Conservation (phyloP, 495 filamentous ascomycete genomes). For the Cercophora sp. region DNA sequence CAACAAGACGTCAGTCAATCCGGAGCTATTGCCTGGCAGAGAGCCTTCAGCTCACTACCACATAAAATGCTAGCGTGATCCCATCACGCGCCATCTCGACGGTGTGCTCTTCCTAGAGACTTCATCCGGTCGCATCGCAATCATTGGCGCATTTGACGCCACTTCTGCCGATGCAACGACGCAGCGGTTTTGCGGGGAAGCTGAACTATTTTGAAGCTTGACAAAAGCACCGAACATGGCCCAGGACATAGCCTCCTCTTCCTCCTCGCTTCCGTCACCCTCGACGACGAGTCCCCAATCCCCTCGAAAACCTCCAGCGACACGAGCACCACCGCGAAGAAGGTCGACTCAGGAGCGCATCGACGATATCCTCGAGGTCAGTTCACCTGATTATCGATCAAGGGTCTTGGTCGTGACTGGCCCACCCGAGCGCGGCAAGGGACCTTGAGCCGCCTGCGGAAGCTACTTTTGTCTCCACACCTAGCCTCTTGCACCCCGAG, state of each 20-base stretch:
- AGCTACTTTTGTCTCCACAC: background rate
- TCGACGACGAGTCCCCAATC: background rate
- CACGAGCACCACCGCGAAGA: conserved; percentile 5
- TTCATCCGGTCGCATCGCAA: background rate
- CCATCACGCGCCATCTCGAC: too few species aligned
- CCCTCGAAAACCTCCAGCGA: background rate
- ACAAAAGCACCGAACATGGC: too few species aligned
- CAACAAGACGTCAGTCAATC: too few species aligned
- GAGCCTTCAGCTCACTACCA: too few species aligned
- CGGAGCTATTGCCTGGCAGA: too few species aligned
- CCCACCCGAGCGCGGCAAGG: too few species aligned
- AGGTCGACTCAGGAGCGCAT: conserved; percentile 38
- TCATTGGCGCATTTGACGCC: background rate
- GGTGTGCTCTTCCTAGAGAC: too few species aligned
- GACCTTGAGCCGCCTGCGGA: too few species aligned
- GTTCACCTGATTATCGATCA: conserved; percentile 9
- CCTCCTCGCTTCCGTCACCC: background rate
- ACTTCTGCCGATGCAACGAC: background rate
- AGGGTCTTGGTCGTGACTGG: background rate
- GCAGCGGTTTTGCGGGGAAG: background rate
- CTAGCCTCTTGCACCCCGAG: background rate
- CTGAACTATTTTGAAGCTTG: too few species aligned
- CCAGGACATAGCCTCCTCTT: background rate
- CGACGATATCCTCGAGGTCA: conserved; percentile 44
- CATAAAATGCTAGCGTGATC: too few species aligned